Conservation (phyloP, 2,329 filamentous ascomycete genomes). For the Dothideomycetes sp. region DNA sequence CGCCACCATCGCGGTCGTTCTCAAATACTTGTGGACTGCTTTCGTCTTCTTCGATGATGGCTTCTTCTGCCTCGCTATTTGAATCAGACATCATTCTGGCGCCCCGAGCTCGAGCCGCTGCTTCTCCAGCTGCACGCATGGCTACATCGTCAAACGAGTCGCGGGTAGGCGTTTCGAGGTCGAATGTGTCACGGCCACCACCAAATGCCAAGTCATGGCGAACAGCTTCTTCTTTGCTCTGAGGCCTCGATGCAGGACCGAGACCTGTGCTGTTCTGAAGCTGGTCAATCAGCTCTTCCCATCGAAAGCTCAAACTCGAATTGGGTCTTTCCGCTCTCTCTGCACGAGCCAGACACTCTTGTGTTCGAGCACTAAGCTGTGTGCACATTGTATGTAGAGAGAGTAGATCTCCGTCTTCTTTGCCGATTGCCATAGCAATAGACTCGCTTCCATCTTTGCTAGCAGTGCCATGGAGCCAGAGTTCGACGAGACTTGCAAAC, state of each 20-base stretch:
- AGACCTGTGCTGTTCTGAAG: slow-evolving; percentile 16
- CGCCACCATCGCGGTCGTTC: slow-evolving; percentile 10
- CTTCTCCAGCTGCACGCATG: not conserved
- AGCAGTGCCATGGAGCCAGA: slow-evolving; percentile 55
- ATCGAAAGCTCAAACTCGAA: slow-evolving; percentile 36
- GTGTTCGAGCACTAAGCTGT: slow-evolving; percentile 35
- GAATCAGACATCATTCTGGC: slow-evolving; percentile 1
- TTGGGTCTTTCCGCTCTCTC: slow-evolving; percentile 41
- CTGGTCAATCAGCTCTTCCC: slow-evolving; percentile 43
- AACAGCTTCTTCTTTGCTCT: slow-evolving; percentile 15
- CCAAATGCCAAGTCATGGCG: slow-evolving; percentile 18
- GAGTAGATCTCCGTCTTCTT: slow-evolving; percentile 33
- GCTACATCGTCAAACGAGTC: slow-evolving; percentile 10
- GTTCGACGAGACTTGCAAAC: slow-evolving; percentile 69
- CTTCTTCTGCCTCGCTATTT: slow-evolving; percentile 4
- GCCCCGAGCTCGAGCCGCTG: not conserved
- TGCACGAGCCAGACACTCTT: slow-evolving; percentile 39
- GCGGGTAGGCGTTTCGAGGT: slow-evolving; percentile 13
- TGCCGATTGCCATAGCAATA: slow-evolving; percentile 6
- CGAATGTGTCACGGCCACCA: slow-evolving; percentile 17
- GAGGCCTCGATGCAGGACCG: slow-evolving; percentile 11
- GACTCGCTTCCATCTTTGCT: slow-evolving; percentile 6
- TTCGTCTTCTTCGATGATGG: slow-evolving; percentile 5
- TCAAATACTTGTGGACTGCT: slow-evolving; percentile 4
- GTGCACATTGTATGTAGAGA: slow-evolving; percentile 40